Conservation (phyloP, 345 rosid species). For the Luvunga scandens region DNA sequence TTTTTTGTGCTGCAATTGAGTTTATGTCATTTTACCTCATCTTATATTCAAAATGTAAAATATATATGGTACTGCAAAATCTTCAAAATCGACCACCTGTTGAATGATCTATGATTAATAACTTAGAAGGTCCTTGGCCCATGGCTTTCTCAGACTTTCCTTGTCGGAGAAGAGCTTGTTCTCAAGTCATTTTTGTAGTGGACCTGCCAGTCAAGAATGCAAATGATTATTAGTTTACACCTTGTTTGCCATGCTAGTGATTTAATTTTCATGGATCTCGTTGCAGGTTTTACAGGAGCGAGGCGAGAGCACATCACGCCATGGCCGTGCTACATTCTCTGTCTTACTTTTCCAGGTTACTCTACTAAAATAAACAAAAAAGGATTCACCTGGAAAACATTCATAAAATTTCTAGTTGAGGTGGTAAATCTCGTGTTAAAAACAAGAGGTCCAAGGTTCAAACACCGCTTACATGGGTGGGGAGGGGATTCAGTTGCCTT, state of each 20-base stretch:
- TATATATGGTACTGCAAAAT: constrained; percentile 3
- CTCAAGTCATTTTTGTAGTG: background rate
- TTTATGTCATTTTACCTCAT: background rate
- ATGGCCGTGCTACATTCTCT: constrained; percentile 99
- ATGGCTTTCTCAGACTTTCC: background rate
- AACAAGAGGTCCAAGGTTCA: too few relatives aligned
- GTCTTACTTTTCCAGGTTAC: constrained; percentile 95
- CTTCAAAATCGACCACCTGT: background rate
- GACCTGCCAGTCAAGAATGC: constrained; percentile 7
- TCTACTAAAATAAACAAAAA: constrained; percentile 9
- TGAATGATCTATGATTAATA: background rate
- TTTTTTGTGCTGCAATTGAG: background rate
- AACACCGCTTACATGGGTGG: too few relatives aligned
- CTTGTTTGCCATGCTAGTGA: constrained; percentile 14
- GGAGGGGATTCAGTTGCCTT: too few relatives aligned
- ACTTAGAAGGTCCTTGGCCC: background rate
- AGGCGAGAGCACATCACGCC: constrained; percentile 98
- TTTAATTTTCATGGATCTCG: constrained; percentile 13
- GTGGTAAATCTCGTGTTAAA: too few relatives aligned
- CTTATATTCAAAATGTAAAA: background rate
- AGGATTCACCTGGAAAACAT: background rate
- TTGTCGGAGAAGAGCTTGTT: background rate
- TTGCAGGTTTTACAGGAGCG: constrained; percentile 96
- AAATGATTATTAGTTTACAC: background rate
- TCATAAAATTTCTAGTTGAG: background rate